Conservation (phyloP, 371 early-diverging fungal species). For the Entomophthora muscae region DNA sequence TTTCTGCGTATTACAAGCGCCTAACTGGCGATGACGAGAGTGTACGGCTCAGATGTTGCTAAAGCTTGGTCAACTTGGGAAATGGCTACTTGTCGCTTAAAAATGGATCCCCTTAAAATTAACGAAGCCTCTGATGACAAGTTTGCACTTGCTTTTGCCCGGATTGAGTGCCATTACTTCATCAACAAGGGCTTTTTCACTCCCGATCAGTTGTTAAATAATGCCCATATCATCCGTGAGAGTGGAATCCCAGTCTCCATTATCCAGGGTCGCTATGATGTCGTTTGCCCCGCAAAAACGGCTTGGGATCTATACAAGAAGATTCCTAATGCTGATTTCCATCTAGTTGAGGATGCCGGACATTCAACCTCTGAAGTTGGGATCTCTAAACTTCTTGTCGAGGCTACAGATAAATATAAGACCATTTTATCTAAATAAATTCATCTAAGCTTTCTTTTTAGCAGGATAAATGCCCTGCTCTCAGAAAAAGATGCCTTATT, state of each 20-base stretch:
- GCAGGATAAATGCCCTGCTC: too few relatives aligned
- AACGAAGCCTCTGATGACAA: slow-evolving; percentile 29
- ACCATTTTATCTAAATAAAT: slow-evolving; percentile 5
- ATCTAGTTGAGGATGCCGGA: slow-evolving; percentile 32
- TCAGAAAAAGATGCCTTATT: too few relatives aligned
- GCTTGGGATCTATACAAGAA: slow-evolving; percentile 41
- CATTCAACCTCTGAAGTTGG: slow-evolving; percentile 37
- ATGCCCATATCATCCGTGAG: slow-evolving; percentile 27
- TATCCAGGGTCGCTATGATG: slow-evolving; percentile 35
- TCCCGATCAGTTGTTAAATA: slow-evolving; percentile 30
- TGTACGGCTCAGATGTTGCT: slow-evolving; percentile 23
- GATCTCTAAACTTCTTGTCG: slow-evolving; percentile 24
- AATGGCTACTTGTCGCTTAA: slow-evolving; percentile 27
- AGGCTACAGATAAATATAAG: slow-evolving; percentile 32
- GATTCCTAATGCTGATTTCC: slow-evolving; percentile 42
- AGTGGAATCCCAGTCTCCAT: slow-evolving; percentile 29
- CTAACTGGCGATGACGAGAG: slow-evolving; percentile 27
- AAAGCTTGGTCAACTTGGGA: slow-evolving; percentile 44
- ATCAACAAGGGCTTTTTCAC: slow-evolving; percentile 46
- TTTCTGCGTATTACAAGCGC: slow-evolving; percentile 38
- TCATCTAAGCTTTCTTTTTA: too few relatives aligned
- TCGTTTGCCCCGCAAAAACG: slow-evolving; percentile 35
- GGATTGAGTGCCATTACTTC: slow-evolving; percentile 46
- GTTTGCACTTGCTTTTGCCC: slow-evolving; percentile 43
- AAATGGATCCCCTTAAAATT: slow-evolving; percentile 23